Base-by-base conservation (phyloP, 345 rosid genomes). In the Brassica nigra region DNA sequence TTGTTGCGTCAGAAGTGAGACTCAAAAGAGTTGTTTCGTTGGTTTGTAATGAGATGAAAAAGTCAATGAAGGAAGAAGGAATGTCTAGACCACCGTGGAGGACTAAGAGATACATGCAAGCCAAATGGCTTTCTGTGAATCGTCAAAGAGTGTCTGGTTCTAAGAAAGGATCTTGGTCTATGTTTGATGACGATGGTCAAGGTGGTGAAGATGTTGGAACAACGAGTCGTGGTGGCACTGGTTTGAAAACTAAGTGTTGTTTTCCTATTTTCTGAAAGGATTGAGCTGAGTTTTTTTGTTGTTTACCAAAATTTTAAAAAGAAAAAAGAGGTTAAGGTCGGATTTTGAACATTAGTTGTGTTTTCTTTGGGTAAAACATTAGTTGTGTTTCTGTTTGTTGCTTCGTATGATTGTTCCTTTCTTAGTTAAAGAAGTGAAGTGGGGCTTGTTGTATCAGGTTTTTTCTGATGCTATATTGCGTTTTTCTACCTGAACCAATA, bases 11-110 rank as follows among this genome's bases (percentile, higher is more conserved):
- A 1, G 92, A 87, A 44, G 88, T 76, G 59, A 89, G 79, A 37
- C 84, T 89, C 1, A 74, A 75, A 8, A 81, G 76, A 70, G 75
- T 85, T 44, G 76, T 87, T 28, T 70, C 84, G 1, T 34, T 89
- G 75, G 66, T 87, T n/a, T 86, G 90, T 64, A 49, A 80, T 36
- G 92, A 87, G 68, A 80, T 83, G 16, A 82, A 85, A 16, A 65
- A 82, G 30, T 86, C 88, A 0, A 80, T 89, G 49, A 76, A 82
- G 52, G 85, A 87, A 57, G 84, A 78, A 4, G 86, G 83, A 23
- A 84, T 87, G 42, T 61, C 79, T 57, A 18, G 87, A 20, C 87
- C 88, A 28, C 92, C 92, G 1, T 87, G 90, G 90, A 87, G 92
- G 73, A 85, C 82, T 52, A 62, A 71, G 0, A 71, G 54, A n/a